Conservation (phyloP, 371 early-diverging fungal genomes). For the Catenaria anguillulae region DNA sequence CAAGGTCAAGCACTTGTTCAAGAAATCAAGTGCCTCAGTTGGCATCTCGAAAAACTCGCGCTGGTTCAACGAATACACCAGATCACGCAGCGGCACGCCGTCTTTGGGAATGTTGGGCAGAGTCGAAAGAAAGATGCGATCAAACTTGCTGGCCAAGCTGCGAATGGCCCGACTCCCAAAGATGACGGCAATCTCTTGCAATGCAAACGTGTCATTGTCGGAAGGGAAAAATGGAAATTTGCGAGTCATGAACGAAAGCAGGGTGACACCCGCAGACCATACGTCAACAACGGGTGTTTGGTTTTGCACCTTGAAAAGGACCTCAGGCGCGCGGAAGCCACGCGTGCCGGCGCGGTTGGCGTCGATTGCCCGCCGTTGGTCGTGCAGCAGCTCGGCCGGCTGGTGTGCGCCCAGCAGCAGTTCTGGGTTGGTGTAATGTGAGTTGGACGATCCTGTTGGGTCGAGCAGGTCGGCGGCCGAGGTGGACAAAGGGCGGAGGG, state of each 20-base stretch:
- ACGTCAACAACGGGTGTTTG: constrained; percentile 84
- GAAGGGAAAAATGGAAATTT: constrained; percentile 90
- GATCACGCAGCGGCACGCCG: constrained; percentile 24
- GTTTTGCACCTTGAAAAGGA: constrained; percentile 62
- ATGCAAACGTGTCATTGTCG: constrained; percentile 72
- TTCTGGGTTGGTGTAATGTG: too few relatives aligned
- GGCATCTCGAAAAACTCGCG: constrained; percentile 16
- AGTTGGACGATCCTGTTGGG: too few relatives aligned
- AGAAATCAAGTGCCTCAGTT: constrained; percentile 24
- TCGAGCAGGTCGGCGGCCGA: too few relatives aligned
- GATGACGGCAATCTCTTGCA: constrained; percentile 77
- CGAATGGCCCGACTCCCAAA: constrained; percentile 77
- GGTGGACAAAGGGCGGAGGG: too few relatives aligned
- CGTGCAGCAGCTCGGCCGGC: too few relatives aligned
- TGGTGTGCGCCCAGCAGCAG: too few relatives aligned
- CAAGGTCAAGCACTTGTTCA: constrained; percentile 26
- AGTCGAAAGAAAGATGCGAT: constrained; percentile 14
- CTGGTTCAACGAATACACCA: constrained; percentile 23
- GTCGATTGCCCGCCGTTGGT: too few relatives aligned
- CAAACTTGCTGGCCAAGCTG: constrained; percentile 36
- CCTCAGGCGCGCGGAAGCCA: constrained; percentile 97
- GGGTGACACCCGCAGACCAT: constrained; percentile 92
- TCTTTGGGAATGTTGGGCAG: constrained; percentile 31
- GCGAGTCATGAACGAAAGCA: constrained; percentile 64
- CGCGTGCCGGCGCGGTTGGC: constrained; percentile 97